Evolutionary conservation across 495 filamentous ascomycete genomes (phyloP), one percentile per base, ranked within the genome.

Genomic region (Penicillium antarcticum): DNA sequence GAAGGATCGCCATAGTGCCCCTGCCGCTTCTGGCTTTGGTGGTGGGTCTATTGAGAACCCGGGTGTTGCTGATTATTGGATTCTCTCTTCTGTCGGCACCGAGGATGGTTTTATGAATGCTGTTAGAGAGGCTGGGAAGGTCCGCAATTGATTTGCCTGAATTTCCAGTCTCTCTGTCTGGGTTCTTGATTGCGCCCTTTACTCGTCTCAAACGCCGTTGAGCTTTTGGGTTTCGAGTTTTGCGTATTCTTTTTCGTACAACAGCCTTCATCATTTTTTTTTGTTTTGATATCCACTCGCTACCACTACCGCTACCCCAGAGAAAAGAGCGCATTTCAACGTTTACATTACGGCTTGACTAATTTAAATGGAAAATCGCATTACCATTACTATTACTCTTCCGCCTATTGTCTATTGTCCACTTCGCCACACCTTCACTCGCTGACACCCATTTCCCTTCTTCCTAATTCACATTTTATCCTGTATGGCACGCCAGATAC

Each of bases 121-220:
- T 40, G 80, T 92, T n/a, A 73, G 86, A 52, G 78, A 74, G 14
- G 87, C 86, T 11, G 87, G 88, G 31, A 91, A 88, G 64, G 83
- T 80, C 21, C 73, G 75, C 42, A 55, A 52, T 32, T 14, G 17
- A 35, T 23, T 47, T 51, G 19, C 23, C 13, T 17, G 45, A 33
- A 2, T 7, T 9, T 5, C 16, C 10, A 5, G 1, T 5, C 17
- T 23, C 2, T 34, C 2, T 29, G 26, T 29, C 26, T 29, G 5
- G 26, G 26, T 3, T 7, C 14, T 35, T 16, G 4, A 5, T 14
- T 29, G 26, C 4, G 8, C 4, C 24, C 16, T 23, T 23, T 42
- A 1, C 12, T 4, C 12, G n/a, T n/a, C n/a, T n/a, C n/a, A n/a
- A n/a, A n/a, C n/a, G n/a, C n/a, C n/a, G n/a, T 18, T 10, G 6